Evolutionary conservation across 2,329 filamentous ascomycete genomes (phyloP), one percentile per base, ranked within the genome.

Genomic region (Talaromyces sp.): DNA sequence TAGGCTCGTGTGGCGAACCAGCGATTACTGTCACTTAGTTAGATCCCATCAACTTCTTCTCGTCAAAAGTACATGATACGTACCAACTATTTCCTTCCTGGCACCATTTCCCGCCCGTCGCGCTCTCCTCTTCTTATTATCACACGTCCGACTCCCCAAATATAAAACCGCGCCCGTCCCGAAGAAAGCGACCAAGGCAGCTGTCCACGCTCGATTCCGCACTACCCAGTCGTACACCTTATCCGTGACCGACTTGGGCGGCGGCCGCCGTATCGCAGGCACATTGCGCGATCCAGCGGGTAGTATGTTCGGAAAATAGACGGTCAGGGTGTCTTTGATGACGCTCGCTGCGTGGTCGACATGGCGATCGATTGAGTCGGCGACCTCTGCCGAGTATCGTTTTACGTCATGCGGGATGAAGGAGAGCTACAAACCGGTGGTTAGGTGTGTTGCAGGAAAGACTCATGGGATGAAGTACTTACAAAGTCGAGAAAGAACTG

Each of bases 1-100:
- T 84, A 17, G 93, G 90, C 72, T 96, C 88, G 59, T 89, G 87
- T 7, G 92, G 90, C 22, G 92, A 93, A n/a, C 94, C 94, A 25
- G 93, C 93, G 68, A 98, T 86, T 33, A 98, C 90, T 75, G 88
- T 67, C 67, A 27, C 8, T 61, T 11, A 27, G 45, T 71, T 52
- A 72, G 66, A 43, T 15, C 19, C 57, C 31, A 25, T 15, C 22
- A 17, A 45, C 19, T 2, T 9, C 17, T 5, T 25, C 25, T 54
- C 22, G 3, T n/a, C 27, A 8, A 8, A 11, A n/a, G 35, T 37
- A 74, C 80, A 67, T 77, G 84, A 19, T 37, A 74, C 80, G 67
- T 77, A 84, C 82, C 82, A 43, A 90, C 84, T 62, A 98, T 94
- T 77, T 99, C 95, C 68, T 89, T 88, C 62, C 95, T 86, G 3